Percentiles rank a stretch among this genome's conserved stretches.
These are phyloP conservation scores for Colletotrichum euphorbiae DNA, from an alignment of 2,329 filamentous ascomycete genomes.

Conservation along the genomic window DNA sequence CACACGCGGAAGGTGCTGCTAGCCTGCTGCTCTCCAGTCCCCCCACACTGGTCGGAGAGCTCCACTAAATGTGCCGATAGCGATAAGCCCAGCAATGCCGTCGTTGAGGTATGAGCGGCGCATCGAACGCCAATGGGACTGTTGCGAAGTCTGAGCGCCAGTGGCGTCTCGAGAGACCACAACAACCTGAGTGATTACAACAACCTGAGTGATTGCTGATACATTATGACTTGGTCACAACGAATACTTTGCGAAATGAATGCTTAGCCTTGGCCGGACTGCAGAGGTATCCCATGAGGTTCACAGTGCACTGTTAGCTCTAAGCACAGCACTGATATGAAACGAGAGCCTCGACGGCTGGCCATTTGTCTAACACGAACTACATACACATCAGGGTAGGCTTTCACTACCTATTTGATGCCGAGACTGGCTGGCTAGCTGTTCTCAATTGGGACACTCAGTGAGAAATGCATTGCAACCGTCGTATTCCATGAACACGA, in stretches of 20 bases:
- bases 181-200: background rate
- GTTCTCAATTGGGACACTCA: background rate
- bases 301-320: background rate
- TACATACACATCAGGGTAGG: background rate
- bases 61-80: conserved; percentile 30
- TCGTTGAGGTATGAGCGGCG: conserved; percentile 1
- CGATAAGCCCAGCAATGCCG: background rate
- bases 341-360: conserved; percentile 13
- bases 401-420: background rate
- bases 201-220: background rate
- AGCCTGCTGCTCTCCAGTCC: conserved; percentile 35
- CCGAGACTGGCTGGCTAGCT: background rate
- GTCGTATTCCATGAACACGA: too few relatives aligned
- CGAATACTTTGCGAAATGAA: too few relatives aligned
- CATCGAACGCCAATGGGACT: conserved; percentile 5
- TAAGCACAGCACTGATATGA: conserved; percentile 20
- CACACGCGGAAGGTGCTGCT: conserved; percentile 34
- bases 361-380: conserved; percentile 28
- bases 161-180: background rate
- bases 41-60: conserved; percentile 32
- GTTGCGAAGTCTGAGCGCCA: background rate
- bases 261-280: too few relatives aligned
- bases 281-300: background rate
- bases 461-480: background rate
- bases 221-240: too few relatives aligned